phyloP scores from a whole-genome alignment of 345 rosid species.

The Gossypium longicalyx region DNA sequence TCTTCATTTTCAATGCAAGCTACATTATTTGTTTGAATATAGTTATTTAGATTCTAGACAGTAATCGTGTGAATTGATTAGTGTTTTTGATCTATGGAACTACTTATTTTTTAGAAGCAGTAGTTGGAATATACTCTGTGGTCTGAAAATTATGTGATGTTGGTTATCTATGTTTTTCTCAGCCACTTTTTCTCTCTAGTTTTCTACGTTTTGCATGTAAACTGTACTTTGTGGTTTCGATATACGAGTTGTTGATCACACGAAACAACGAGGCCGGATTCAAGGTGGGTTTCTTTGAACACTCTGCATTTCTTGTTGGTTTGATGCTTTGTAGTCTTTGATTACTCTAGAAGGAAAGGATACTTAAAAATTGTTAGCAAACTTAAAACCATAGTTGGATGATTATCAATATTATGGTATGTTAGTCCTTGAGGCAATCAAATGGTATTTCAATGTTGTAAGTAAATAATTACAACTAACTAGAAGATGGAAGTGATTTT shows the following conservation, averaged over 20 bases:
- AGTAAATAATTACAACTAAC: background rate
- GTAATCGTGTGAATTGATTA: background rate
- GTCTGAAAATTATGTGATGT: background rate
- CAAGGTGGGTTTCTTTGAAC: constrained; percentile 1
- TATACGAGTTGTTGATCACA: background rate
- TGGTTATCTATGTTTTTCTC: background rate
- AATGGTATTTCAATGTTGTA: background rate
- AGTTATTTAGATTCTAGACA: background rate
- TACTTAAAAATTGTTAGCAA: background rate
- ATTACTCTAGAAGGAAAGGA: background rate
- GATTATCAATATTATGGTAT: background rate
- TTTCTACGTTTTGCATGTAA: background rate
- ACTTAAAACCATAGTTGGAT: background rate
- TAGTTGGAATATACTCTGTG: background rate
- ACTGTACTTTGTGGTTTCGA: background rate
- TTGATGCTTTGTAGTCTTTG: background rate
- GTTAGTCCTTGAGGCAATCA: background rate
- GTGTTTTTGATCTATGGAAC: background rate
- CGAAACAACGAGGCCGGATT: background rate
- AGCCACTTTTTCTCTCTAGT: background rate
- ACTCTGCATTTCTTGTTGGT: background rate
- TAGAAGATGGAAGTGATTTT: background rate
- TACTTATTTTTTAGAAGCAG: too few relatives aligned
- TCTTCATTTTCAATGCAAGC: background rate
- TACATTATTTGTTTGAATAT: background rate